Conservation (phyloP, 2,329 filamentous ascomycete species). For the Neopestalotiopsis sp. region DNA sequence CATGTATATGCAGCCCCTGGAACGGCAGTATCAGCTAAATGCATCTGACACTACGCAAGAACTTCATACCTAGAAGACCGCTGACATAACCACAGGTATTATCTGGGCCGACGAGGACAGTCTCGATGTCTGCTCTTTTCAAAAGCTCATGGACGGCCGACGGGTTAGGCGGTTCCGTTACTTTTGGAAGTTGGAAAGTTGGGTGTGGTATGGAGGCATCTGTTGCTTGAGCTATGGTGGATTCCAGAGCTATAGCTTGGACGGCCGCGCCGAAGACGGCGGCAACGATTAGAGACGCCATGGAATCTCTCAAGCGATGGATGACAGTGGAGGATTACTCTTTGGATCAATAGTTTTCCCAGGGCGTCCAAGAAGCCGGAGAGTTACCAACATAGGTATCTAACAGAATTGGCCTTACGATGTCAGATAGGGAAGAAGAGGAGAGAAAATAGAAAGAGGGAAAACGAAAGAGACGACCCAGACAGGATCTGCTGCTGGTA, state of each 20-base stretch:
- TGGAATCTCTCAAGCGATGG: background rate
- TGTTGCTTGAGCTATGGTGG: conserved; percentile 41
- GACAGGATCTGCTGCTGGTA: background rate
- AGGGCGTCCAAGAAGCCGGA: background rate
- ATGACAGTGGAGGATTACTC: background rate
- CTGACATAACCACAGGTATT: conserved; percentile 57
- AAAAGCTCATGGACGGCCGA: conserved; percentile 36
- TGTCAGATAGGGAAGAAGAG: background rate
- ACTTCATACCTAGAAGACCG: conserved; percentile 41
- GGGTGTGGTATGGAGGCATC: conserved; percentile 36
- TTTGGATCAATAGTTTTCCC: background rate
- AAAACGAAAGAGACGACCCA: background rate
- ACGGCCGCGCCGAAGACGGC: conserved; percentile 39
- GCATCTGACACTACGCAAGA: background rate
- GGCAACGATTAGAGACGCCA: conserved; percentile 30
- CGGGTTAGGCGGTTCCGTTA: conserved; percentile 45
- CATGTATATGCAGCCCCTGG: conserved; percentile 48
- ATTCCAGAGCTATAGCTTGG: conserved; percentile 41
- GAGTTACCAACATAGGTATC: background rate
- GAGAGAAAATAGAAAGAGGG: background rate
- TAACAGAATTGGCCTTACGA: background rate
- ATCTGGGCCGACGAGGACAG: conserved; percentile 52
- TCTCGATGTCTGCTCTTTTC: conserved; percentile 38
- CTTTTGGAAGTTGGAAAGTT: conserved; percentile 44
- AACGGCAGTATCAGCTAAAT: background rate